Percentiles rank a stretch among this genome's conserved stretches.
phyloP scores from a whole-genome alignment of 306 rosid species.

The Trichosanthes cucumerina region DNA sequence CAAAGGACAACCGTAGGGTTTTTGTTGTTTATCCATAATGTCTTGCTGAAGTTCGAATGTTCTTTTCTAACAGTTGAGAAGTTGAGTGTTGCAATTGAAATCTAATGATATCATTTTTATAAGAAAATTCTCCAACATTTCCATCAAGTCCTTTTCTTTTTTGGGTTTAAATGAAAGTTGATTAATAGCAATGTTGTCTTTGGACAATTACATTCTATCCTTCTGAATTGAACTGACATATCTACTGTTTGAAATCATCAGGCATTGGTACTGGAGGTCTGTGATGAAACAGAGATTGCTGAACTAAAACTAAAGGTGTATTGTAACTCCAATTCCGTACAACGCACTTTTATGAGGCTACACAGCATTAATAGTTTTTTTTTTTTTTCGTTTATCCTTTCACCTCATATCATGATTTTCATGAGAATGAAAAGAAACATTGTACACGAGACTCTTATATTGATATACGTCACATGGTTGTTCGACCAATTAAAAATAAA shows the following conservation, averaged over 20 bases:
- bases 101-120: not conserved
- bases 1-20: not conserved
- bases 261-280: constrained; percentile 90
- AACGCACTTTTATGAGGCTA: not conserved
- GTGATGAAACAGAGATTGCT: constrained; percentile 95
- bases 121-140: not conserved
- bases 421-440: not conserved
- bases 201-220: constrained; percentile 6
- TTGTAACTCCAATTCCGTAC: not conserved
- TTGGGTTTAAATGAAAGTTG: not conserved
- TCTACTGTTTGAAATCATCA: constrained; percentile 27
- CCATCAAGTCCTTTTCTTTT: not conserved
- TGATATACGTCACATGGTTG: not conserved
- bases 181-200: not conserved
- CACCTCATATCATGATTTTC: not conserved
- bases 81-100: not conserved
- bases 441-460: not conserved
- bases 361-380: not conserved
- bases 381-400: not conserved
- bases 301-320: constrained; percentile 91
- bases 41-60: not conserved
- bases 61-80: not conserved
- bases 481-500: not conserved
- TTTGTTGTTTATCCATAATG: not conserved
- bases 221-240: constrained; percentile 23